A percentile compares a stretch with the other conserved stretches of the same genome.
These are phyloP conservation scores for Pichia sp. DNA, from an alignment of 1,139 yeast genomes.

Conservation along the genomic window DNA sequence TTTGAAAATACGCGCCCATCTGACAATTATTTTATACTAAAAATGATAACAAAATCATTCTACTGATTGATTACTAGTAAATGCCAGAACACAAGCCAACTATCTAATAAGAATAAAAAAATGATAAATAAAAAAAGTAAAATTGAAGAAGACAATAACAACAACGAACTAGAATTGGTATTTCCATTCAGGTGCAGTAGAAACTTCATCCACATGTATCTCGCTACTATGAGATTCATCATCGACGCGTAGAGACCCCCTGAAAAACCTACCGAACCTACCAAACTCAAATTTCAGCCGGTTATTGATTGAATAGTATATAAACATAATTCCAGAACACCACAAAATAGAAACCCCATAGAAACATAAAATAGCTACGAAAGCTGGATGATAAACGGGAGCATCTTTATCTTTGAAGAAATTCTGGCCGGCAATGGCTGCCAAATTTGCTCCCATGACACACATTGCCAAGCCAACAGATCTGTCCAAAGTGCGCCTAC, in stretches of 20 bases:
- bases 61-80: too few relatives aligned
- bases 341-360: background rate
- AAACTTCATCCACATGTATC: background rate
- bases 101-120: too few relatives aligned
- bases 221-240: background rate
- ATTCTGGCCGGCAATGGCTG: background rate
- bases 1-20: too few relatives aligned
- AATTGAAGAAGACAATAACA: background rate
- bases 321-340: background rate
- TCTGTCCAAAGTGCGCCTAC: background rate
- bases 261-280: too few relatives aligned
- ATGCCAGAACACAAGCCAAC: too few relatives aligned
- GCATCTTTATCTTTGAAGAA: conserved; percentile 1
- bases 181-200: background rate
- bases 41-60: too few relatives aligned
- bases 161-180: background rate
- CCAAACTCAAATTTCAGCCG: too few relatives aligned
- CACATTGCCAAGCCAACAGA: background rate
- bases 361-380: background rate
- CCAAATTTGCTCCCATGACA: conserved; percentile 3
- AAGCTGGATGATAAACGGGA: background rate
- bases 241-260: background rate
- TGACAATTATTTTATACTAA: too few relatives aligned
- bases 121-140: too few relatives aligned
- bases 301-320: background rate